Conservation (phyloP, 345 rosid species). For the Hirschfeldia incana region DNA sequence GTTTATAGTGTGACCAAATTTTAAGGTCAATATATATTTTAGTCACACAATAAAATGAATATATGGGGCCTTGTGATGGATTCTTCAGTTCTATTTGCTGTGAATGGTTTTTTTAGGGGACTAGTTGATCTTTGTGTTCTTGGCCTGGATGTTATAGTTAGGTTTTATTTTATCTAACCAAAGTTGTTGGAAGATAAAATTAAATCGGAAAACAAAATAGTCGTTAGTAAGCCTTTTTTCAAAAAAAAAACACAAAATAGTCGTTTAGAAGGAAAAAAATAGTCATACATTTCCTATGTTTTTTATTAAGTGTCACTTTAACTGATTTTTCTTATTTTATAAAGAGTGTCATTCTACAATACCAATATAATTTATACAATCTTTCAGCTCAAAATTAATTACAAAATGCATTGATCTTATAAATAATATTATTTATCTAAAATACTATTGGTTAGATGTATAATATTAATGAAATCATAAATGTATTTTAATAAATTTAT, state of each 20-base stretch:
- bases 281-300: no score
- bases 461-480: no score
- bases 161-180: slow-evolving; percentile 5
- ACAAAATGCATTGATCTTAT: no score
- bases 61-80: background rate
- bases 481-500: no score
- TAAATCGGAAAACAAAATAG: background rate
- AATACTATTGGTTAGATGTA: no score
- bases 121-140: slow-evolving; percentile 1
- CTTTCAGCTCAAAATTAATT: no score
- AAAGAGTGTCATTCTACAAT: no score
- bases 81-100: background rate
- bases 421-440: no score
- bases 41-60: background rate
- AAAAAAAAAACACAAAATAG: background rate
- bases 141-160: background rate
- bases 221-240: no score
- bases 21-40: background rate
- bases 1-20: background rate
- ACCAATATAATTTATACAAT: no score
- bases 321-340: no score
- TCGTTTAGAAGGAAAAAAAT: background rate
- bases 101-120: background rate
- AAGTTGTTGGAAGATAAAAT: slow-evolving; percentile 14
- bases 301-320: no score